These are phyloP conservation scores for Puya raimondii DNA, from an alignment of 176 grass and related monocot species.

Conservation along the genomic window DNA sequence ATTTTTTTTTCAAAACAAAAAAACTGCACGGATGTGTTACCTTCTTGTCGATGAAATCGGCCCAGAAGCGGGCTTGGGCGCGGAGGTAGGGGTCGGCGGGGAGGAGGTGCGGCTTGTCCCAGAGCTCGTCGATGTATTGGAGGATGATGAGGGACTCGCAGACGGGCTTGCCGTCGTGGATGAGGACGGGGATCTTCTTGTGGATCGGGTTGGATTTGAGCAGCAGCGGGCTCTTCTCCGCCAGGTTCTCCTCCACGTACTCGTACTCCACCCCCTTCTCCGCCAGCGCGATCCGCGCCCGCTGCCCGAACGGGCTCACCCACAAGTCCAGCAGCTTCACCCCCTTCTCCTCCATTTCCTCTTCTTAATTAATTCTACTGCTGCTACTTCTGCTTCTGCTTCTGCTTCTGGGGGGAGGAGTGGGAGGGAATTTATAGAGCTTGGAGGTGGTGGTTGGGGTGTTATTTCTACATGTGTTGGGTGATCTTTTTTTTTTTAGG, in stretches of 20 bases:
- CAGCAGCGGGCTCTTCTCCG: conserved; percentile 44
- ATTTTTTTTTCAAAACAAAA: too few relatives aligned
- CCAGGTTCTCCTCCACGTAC: conserved; percentile 42
- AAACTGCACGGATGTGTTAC: too few relatives aligned
- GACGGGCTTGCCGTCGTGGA: conserved; percentile 39
- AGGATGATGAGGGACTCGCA: conserved; percentile 55
- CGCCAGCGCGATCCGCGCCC: conserved; percentile 36
- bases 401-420: too few relatives aligned
- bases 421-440: too few relatives aligned
- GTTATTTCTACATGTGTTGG: too few relatives aligned
- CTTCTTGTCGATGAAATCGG: conserved; percentile 45
- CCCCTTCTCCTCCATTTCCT: conserved; percentile 22
- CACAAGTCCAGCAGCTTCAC: conserved; percentile 41
- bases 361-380: conserved; percentile 16
- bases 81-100: conserved; percentile 34
- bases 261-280: conserved; percentile 71
- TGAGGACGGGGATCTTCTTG: conserved; percentile 49
- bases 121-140: conserved; percentile 53
- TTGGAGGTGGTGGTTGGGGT: too few relatives aligned
- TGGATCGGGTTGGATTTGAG: conserved; percentile 63
- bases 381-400: neutral
- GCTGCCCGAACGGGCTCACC: conserved; percentile 60
- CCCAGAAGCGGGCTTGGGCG: conserved; percentile 53
- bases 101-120: conserved; percentile 21
- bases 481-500: too few relatives aligned